A percentile compares a stretch with the other conserved stretches of the same genome.
phyloP scores from a whole-genome alignment of 2,329 filamentous ascomycete genomes.

The Phyllosticta citrichinensis region DNA sequence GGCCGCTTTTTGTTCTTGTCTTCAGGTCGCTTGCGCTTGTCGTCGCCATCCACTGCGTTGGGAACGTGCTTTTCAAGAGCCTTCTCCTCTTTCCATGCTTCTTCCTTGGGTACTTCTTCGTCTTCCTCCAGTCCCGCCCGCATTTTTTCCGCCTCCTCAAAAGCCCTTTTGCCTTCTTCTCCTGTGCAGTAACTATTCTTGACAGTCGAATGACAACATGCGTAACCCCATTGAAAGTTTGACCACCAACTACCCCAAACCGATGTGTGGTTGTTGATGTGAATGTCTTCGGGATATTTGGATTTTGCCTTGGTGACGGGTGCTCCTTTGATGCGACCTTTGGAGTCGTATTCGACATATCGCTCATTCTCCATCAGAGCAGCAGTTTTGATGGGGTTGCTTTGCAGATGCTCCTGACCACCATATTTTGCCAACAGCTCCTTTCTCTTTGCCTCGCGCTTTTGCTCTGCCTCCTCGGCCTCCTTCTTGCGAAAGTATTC shows the following conservation, averaged over 20 bases:
- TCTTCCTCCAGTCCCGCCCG: conserved; percentile 37
- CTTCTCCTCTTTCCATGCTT: conserved; percentile 35
- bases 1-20: conserved; percentile 56
- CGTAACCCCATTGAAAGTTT: conserved; percentile 90
- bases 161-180: conserved; percentile 72
- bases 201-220: conserved; percentile 84
- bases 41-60: conserved; percentile 32
- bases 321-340: conserved; percentile 79
- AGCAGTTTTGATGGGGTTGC: conserved; percentile 54
- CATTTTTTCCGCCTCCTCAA: conserved; percentile 62
- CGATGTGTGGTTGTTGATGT: conserved; percentile 81
- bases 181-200: conserved; percentile 98
- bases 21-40: conserved; percentile 27
- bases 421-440: conserved; percentile 76
- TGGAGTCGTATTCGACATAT: conserved; percentile 91
- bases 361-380: conserved; percentile 70
- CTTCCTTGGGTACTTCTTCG: conserved; percentile 28
- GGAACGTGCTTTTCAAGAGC: conserved; percentile 31
- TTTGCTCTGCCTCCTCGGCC: conserved; percentile 59
- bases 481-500: conserved; percentile 77
- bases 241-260: conserved; percentile 98
- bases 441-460: conserved; percentile 57
- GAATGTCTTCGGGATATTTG: conserved; percentile 83
- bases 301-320: conserved; percentile 68
- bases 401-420: conserved; percentile 50